phyloP scores from a whole-genome alignment of 257 asterid species.

The Primulina tabacum region DNA sequence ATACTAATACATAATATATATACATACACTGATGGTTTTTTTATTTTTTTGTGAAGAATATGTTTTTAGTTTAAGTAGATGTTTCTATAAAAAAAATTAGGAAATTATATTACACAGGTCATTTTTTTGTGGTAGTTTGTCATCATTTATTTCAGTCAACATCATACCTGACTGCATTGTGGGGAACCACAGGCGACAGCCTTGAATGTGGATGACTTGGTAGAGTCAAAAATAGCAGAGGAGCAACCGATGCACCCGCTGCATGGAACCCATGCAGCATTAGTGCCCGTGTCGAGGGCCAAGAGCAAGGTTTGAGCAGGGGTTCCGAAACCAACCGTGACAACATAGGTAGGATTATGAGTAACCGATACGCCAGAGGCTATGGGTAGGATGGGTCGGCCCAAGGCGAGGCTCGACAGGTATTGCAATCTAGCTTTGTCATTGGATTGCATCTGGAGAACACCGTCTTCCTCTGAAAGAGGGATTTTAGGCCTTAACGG shows the following conservation, averaged over 20 bases:
- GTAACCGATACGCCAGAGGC: slow-evolving; percentile 66
- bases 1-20: too few species aligned
- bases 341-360: slow-evolving; percentile 49
- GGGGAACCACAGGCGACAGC: slow-evolving; percentile 55
- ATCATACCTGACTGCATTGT: slow-evolving; percentile 43
- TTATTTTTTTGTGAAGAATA: too few species aligned
- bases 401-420: slow-evolving; percentile 47
- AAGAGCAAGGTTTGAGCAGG: slow-evolving; percentile 62
- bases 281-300: slow-evolving; percentile 82
- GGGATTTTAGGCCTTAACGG: too few species aligned
- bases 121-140: too few species aligned
- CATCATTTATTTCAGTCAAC: too few species aligned
- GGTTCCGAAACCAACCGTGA: slow-evolving; percentile 60
- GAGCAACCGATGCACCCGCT: slow-evolving; percentile 69
- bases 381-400: slow-evolving; percentile 55
- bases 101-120: too few species aligned
- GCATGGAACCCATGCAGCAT: slow-evolving; percentile 83
- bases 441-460: too few species aligned
- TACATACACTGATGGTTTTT: too few species aligned
- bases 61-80: too few species aligned
- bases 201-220: slow-evolving; percentile 63
- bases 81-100: too few species aligned
- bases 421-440: too few species aligned
- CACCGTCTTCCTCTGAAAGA: too few species aligned
- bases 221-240: slow-evolving; percentile 37